A percentile compares a stretch with the other conserved stretches of the same genome.
Conservation (phyloP, 208 protist species). For the Leishmania guyanensis region DNA sequence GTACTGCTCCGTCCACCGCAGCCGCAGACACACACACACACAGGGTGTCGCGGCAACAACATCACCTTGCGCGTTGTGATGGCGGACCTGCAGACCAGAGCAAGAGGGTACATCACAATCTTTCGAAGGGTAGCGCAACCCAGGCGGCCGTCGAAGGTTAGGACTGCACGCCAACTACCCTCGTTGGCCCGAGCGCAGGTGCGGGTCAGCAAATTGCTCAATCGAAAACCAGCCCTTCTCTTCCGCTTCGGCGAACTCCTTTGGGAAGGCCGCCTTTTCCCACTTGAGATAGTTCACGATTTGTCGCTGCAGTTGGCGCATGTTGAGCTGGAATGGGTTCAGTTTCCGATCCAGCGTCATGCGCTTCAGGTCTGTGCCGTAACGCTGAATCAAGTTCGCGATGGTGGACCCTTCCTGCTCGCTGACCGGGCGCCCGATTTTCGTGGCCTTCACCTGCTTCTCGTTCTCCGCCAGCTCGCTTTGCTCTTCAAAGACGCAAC, state of each 20-base stretch:
- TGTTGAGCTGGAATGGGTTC: constrained; percentile 88
- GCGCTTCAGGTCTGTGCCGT: constrained; percentile 79
- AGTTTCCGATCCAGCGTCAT: constrained; percentile 83
- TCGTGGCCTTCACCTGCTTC: constrained; percentile 29
- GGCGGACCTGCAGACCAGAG: background rate
- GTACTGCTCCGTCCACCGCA: background rate
- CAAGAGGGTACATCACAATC: background rate
- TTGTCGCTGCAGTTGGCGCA: constrained; percentile 82
- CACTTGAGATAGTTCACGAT: constrained; percentile 83
- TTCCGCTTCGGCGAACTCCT: constrained; percentile 71
- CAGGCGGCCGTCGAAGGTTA: background rate
- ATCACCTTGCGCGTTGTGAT: background rate
- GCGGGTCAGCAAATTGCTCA: constrained; percentile 61
- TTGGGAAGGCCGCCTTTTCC: constrained; percentile 80
- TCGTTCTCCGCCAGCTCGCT: constrained; percentile 37
- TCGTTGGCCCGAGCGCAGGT: constrained; percentile 43
- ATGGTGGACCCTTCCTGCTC: constrained; percentile 81
- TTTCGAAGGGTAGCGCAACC: background rate
- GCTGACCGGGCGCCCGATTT: constrained; percentile 66
- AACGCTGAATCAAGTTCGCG: constrained; percentile 63
- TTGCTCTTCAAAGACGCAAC: constrained; percentile 59
- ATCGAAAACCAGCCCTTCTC: constrained; percentile 75
- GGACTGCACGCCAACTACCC: background rate
- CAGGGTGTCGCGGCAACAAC: background rate
- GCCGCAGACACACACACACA: background rate